phyloP scores from a whole-genome alignment of 768 basidiomycete species.

The Austroboletus eburneus region DNA sequence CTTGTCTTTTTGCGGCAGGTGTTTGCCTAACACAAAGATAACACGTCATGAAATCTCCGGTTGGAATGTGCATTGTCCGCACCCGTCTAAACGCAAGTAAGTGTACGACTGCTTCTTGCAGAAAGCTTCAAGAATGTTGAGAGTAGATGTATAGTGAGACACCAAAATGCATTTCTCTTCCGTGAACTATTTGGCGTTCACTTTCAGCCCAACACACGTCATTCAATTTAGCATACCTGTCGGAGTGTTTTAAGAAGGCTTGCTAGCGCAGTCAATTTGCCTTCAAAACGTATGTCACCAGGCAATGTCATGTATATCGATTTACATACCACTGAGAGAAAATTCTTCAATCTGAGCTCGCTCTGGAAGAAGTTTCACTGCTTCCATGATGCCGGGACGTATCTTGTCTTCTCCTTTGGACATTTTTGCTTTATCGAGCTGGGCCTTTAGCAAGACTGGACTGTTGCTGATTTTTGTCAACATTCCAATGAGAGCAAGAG shows the following conservation, averaged over 20 bases:
- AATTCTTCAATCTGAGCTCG: slow-evolving; percentile 64
- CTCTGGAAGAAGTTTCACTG: slow-evolving; percentile 58
- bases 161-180: slow-evolving; percentile 95
- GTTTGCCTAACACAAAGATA: slow-evolving; percentile 67
- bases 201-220: neutral
- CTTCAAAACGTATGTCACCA: slow-evolving; percentile 36
- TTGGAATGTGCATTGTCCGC: neutral
- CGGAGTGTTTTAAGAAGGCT: slow-evolving; percentile 58
- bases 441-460: slow-evolving; percentile 81
- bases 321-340: slow-evolving; percentile 65
- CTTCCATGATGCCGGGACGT: slow-evolving; percentile 52
- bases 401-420: slow-evolving; percentile 40
- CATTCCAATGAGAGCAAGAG: slow-evolving; percentile 72
- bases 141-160: slow-evolving; percentile 94
- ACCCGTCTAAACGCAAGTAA: slow-evolving; percentile 88
- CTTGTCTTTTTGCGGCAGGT: slow-evolving; percentile 71
- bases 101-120: slow-evolving; percentile 76
- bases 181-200: slow-evolving; percentile 46
- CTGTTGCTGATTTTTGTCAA: slow-evolving; percentile 92
- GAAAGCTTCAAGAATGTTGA: slow-evolving; percentile 86
- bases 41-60: slow-evolving; percentile 1
- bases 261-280: slow-evolving; percentile 68
- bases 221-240: slow-evolving; percentile 38
- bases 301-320: neutral
- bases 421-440: slow-evolving; percentile 55